Evolutionary conservation across 2,329 filamentous ascomycete species (phyloP).

Genomic region (Colletotrichum endophyticum): DNA sequence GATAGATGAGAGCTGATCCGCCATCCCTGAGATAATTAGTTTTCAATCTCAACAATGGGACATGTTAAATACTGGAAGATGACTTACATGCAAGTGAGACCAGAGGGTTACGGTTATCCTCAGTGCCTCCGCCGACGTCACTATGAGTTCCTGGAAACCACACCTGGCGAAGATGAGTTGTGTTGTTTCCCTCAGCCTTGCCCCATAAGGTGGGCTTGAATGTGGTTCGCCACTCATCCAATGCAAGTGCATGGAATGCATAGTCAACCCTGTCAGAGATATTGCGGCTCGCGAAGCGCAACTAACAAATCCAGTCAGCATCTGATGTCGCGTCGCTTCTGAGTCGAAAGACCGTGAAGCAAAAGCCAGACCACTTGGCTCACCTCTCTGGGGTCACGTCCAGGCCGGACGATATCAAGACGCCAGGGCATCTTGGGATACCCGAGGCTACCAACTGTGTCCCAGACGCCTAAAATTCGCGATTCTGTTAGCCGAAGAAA

Average conservation of each 20-base stretch:
- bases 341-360: not conserved
- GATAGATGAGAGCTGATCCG: conserved; percentile 26
- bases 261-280: conserved; percentile 44
- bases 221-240: conserved; percentile 52
- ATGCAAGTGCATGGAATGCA: conserved; percentile 59
- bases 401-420: not conserved
- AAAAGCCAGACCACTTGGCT: not conserved
- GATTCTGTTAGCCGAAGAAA: not conserved
- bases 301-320: not conserved
- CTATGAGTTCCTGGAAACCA: conserved; percentile 67
- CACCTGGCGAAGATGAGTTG: conserved; percentile 25
- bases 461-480: conserved; percentile 47
- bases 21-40: conserved; percentile 20
- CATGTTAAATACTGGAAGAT: not conserved
- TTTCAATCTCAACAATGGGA: fast-evolving
- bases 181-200: conserved; percentile 3
- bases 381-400: conserved; percentile 8
- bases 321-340: not conserved
- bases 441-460: conserved; percentile 53
- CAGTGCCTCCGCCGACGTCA: conserved; percentile 64
- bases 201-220: conserved; percentile 35
- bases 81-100: conserved; percentile 26
- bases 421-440: conserved; percentile 18
- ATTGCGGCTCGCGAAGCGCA: conserved; percentile 18
- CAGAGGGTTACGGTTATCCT: conserved; percentile 25